phyloP scores from a whole-genome alignment of 2,329 filamentous ascomycete species.

The Fusarium paranaense region DNA sequence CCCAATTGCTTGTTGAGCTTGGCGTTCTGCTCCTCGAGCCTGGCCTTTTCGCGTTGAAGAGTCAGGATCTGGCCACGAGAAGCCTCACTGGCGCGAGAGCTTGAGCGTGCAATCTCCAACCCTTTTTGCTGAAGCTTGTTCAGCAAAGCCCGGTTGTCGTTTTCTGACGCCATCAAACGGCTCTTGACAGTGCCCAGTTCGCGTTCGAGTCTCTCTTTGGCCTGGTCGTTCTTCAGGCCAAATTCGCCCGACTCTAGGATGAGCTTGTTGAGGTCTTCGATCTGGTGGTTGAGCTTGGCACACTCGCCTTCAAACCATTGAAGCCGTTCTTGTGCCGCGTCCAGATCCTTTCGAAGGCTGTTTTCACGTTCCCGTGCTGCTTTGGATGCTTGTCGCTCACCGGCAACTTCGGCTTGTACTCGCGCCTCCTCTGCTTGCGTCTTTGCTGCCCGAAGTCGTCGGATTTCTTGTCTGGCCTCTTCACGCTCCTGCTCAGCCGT shows the following conservation, averaged over 20 bases:
- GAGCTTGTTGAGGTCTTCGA: slow-evolving; percentile 87
- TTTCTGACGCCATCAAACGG: slow-evolving; percentile 89
- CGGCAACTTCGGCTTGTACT: slow-evolving; percentile 81
- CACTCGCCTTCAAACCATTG: slow-evolving; percentile 85
- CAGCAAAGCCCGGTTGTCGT: slow-evolving; percentile 93
- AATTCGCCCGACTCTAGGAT: slow-evolving; percentile 92
- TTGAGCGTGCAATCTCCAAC: slow-evolving; percentile 91
- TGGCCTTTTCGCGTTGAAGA: slow-evolving; percentile 85
- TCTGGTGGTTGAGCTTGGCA: slow-evolving; percentile 78
- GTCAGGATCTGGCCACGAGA: slow-evolving; percentile 81
- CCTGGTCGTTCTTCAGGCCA: slow-evolving; percentile 89
- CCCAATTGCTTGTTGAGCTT: slow-evolving; percentile 86
- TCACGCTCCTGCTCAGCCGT: slow-evolving; percentile 89
- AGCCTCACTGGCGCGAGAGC: slow-evolving; percentile 85
- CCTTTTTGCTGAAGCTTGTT: slow-evolving; percentile 99
- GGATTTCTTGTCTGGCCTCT: slow-evolving; percentile 87
- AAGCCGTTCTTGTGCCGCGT: slow-evolving; percentile 80
- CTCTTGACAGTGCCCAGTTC: slow-evolving; percentile 93
- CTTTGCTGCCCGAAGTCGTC: slow-evolving; percentile 84
- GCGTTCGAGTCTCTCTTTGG: slow-evolving; percentile 91
- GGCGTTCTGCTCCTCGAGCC: slow-evolving; percentile 83
- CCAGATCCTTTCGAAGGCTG: slow-evolving; percentile 81
- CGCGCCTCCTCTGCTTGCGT: slow-evolving; percentile 88
- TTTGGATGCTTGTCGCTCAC: slow-evolving; percentile 82
- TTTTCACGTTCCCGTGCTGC: slow-evolving; percentile 84